A percentile compares a stretch with the other conserved stretches of the same genome.
phyloP scores from a whole-genome alignment of 2,329 filamentous ascomycete genomes.

The Trichoderma semiorbis region DNA sequence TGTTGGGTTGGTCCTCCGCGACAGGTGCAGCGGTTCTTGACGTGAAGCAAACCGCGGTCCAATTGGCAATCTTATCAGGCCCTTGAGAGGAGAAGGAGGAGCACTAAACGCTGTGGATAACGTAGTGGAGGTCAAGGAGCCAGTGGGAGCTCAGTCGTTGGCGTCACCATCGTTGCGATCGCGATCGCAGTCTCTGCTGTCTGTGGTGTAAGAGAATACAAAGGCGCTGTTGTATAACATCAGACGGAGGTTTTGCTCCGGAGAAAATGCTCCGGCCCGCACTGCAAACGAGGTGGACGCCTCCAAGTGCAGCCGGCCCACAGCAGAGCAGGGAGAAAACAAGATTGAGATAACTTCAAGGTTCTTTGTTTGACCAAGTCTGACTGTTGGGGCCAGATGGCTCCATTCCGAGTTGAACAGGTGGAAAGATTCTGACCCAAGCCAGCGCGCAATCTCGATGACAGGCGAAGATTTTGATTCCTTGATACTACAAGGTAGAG shows the following conservation, averaged over 20 bases:
- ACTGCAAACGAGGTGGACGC: neutral
- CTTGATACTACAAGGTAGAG: neutral
- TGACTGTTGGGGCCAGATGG: neutral
- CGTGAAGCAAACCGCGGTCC: neutral
- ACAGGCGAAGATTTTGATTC: neutral
- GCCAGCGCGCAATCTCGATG: neutral
- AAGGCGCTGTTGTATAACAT: neutral
- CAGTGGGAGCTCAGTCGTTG: neutral
- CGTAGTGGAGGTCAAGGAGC: neutral
- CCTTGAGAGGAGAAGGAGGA: neutral
- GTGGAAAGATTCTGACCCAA: neutral
- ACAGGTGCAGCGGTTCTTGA: neutral
- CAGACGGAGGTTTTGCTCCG: conserved; percentile 1
- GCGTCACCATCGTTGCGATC: neutral
- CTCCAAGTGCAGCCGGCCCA: neutral
- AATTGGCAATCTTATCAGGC: neutral
- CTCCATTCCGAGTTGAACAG: conserved; percentile 9
- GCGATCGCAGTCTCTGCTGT: neutral
- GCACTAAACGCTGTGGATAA: neutral
- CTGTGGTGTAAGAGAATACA: neutral
- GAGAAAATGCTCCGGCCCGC: conserved; percentile 2
- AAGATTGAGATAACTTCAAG: neutral
- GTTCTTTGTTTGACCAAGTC: neutral
- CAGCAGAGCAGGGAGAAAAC: neutral
- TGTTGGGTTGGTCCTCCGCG: neutral